phyloP scores from a whole-genome alignment of 441 rosid species.

The Adansonia madagascariensis region DNA sequence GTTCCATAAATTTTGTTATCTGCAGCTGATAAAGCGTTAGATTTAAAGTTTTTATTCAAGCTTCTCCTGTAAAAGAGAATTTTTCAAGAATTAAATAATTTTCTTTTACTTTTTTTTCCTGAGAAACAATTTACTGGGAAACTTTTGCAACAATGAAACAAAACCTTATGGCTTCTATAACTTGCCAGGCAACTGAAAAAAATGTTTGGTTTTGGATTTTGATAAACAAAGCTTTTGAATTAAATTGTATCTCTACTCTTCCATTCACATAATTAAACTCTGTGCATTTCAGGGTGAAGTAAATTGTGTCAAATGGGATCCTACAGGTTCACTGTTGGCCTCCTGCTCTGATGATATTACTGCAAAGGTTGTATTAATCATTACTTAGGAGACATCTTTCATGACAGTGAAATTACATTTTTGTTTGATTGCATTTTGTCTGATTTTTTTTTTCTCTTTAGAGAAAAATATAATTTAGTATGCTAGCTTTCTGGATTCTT shows the following conservation, averaged over 20 bases:
- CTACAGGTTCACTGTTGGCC: conserved; percentile 87
- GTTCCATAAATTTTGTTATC: background rate
- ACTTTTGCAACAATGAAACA: conserved; percentile 5
- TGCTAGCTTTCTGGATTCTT: conserved; percentile 6
- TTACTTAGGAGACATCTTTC: conserved; percentile 17
- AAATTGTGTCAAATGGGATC: conserved; percentile 99
- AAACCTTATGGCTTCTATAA: conserved; percentile 6
- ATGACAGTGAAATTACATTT: background rate
- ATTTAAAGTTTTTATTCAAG: background rate
- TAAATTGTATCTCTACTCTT: background rate
- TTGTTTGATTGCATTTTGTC: background rate
- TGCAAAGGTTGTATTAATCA: conserved; percentile 66
- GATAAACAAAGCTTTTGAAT: background rate
- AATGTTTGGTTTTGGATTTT: background rate
- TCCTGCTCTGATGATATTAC: conserved; percentile 96
- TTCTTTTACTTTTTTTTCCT: background rate
- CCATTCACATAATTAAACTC: conserved; percentile 27
- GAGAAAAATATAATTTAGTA: background rate
- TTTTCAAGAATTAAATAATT: conserved; percentile 3
- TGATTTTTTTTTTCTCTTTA: background rate
- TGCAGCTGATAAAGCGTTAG: background rate
- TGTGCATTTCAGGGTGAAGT: conserved; percentile 80
- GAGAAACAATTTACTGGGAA: background rate
- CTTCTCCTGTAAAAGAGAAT: conserved; percentile 8
- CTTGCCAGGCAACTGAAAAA: background rate